A percentile compares a stretch with the other conserved stretches of the same genome.
These are phyloP conservation scores for Fusarium azukiicola DNA, from an alignment of 2,329 filamentous ascomycete species.

Conservation along the genomic window DNA sequence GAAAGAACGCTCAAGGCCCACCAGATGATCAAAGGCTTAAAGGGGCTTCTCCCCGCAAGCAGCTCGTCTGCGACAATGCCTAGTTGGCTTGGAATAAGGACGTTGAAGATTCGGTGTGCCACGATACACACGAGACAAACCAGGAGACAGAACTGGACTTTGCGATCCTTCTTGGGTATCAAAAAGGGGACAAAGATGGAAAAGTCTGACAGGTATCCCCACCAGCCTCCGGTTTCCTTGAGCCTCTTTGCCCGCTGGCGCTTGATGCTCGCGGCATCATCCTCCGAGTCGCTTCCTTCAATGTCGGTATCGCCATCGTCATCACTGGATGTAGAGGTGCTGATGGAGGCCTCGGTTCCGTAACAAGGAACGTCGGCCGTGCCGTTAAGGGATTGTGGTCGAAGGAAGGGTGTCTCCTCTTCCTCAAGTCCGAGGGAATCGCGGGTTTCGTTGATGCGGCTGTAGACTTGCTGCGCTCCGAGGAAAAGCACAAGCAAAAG, in stretches of 20 bases:
- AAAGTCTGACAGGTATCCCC: constrained; percentile 57
- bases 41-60: constrained; percentile 47
- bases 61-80: constrained; percentile 57
- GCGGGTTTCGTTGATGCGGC: neutral
- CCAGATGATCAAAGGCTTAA: constrained; percentile 45
- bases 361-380: constrained; percentile 25
- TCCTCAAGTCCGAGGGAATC: neutral
- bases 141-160: constrained; percentile 56
- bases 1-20: constrained; percentile 40
- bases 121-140: constrained; percentile 51
- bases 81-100: constrained; percentile 58
- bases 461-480: neutral
- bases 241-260: constrained; percentile 53
- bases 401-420: constrained; percentile 44
- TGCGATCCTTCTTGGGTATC: constrained; percentile 55
- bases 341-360: constrained; percentile 29
- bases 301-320: neutral
- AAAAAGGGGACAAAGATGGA: constrained; percentile 57
- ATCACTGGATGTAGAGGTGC: constrained; percentile 6
- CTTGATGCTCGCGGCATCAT: constrained; percentile 53
- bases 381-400: neutral
- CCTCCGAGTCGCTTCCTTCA: constrained; percentile 46
- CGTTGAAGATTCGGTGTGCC: constrained; percentile 52
- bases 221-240: constrained; percentile 57
- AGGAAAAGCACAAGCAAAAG: constrained; percentile 34